A percentile compares a stretch with the other conserved stretches of the same genome.
Evolutionary conservation across 2,329 filamentous ascomycete genomes (phyloP).

Genomic region (Xylariaceae sp.): DNA sequence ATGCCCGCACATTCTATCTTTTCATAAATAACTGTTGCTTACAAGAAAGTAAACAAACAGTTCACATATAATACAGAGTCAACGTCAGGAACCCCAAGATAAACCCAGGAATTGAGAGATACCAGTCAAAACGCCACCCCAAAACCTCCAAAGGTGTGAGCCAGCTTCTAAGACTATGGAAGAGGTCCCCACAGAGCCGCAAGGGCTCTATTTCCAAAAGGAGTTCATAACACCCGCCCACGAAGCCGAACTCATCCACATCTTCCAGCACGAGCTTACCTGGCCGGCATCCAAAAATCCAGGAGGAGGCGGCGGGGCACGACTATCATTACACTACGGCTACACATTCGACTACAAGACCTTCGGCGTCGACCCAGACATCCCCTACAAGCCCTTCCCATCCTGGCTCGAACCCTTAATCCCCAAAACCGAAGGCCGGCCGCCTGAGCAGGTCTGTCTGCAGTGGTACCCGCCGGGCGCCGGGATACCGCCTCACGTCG

Average conservation of each 20-base stretch:
- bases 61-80: too few species aligned
- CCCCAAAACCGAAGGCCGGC: constrained; percentile 38
- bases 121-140: too few species aligned
- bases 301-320: constrained; percentile 16
- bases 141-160: too few species aligned
- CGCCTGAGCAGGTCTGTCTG: constrained; percentile 53
- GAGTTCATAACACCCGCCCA: constrained; percentile 45
- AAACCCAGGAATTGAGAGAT: too few species aligned
- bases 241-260: constrained; percentile 40
- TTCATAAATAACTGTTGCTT: too few species aligned
- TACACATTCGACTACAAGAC: constrained; percentile 58
- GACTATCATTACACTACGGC: constrained; percentile 51
- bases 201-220: constrained; percentile 41
- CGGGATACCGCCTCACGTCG: constrained; percentile 59
- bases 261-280: constrained; percentile 41
- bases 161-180: too few species aligned
- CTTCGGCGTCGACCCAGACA: constrained; percentile 48
- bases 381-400: constrained; percentile 48
- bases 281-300: constrained; percentile 44
- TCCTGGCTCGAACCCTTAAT: constrained; percentile 48
- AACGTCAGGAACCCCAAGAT: too few species aligned
- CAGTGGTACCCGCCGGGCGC: constrained; percentile 58
- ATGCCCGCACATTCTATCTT: too few species aligned
- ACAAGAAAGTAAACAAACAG: too few species aligned
- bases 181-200: constrained; percentile 26